Evolutionary conservation across 164 flowering plant genomes (phyloP), one percentile per base, ranked within the genome.

Genomic region (Piper longum): DNA sequence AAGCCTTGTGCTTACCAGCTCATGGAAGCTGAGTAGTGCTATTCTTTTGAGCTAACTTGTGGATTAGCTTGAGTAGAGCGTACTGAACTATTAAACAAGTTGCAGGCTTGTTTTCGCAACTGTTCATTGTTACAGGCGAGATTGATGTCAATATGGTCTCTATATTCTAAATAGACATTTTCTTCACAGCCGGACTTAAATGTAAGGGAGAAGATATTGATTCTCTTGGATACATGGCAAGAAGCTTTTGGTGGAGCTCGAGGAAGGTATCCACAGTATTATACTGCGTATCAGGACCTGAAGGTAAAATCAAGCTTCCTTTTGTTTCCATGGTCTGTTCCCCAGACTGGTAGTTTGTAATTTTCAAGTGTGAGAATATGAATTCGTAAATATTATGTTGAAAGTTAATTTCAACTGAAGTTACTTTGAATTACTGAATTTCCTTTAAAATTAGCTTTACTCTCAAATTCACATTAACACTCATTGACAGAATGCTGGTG

Each of bases 161-260:
- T 48, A 48, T 5, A 48, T 48, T 14, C 52, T 48, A 9, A 44
- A 9, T 48, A 48, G 52, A 63, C 54, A 51, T 64, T 16, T 52
- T 63, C 56, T 62, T 6, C 79, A 72, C 90, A 89, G 96, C 93
- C 96, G 12, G 96, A 91, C 68, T 75, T 89, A 59, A 79, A 80
- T 77, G 96, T 95, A 56, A 77, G 91, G 73, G 99, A 95, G 76
- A 85, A 85, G 77, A 83, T 95, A 67, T 78, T 95, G 56, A 74
- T 75, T 74, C 79, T 95, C 64, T 75, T 95, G 59, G 99, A 95
- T 73, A 74, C 95, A 41, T 95, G 99, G 99, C 99, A 91, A 81
- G 96, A 85, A 73, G 99, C 96, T 64, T 75, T 95, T 68, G 95
- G 92, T 16, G 97, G 97, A 54, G 77, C 77, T 16, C 64, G 76